Evolutionary conservation across 352 stramenopile species (phyloP).

Genomic region (Pythium folliculosum): DNA sequence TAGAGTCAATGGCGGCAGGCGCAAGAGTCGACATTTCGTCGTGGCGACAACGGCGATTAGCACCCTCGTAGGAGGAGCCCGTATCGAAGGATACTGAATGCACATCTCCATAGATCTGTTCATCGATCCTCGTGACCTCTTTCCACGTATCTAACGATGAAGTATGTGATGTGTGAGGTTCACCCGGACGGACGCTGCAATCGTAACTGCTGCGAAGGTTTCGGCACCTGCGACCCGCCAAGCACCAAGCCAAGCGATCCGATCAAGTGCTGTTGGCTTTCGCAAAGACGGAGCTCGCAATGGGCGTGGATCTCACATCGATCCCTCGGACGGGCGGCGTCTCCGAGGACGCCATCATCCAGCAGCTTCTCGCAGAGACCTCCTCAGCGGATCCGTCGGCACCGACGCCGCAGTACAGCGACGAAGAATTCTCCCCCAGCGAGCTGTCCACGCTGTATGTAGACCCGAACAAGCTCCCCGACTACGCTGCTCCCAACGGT

Average conservation of each 20-base stretch:
- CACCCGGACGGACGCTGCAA: conserved; percentile 1
- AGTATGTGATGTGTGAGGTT: not conserved
- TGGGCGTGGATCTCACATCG: conserved; percentile 16
- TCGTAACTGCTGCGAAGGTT: conserved; percentile 2
- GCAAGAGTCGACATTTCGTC: no score
- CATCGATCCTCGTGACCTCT: not conserved
- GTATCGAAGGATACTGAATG: no score
- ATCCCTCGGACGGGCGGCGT: conserved; percentile 26
- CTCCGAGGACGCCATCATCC: conserved; percentile 51
- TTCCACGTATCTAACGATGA: not conserved
- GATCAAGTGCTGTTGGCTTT: not conserved
- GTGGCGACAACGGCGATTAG: no score
- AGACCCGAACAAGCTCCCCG: conserved; percentile 52
- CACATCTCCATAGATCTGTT: not conserved
- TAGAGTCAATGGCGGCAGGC: not conserved
- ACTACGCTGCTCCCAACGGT: conserved; percentile 47
- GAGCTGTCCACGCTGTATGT: conserved; percentile 57
- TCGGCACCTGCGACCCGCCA: not conserved
- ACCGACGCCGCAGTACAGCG: conserved; percentile 43
- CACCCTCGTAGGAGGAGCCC: no score
- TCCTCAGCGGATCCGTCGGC: not conserved
- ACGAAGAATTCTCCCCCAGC: conserved; percentile 50
- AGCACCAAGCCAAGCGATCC: not conserved
- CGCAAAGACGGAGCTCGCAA: not conserved
- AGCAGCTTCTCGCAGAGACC: conserved; percentile 26